phyloP scores from a whole-genome alignment of 441 rosid species.

The Breynia disticha region DNA sequence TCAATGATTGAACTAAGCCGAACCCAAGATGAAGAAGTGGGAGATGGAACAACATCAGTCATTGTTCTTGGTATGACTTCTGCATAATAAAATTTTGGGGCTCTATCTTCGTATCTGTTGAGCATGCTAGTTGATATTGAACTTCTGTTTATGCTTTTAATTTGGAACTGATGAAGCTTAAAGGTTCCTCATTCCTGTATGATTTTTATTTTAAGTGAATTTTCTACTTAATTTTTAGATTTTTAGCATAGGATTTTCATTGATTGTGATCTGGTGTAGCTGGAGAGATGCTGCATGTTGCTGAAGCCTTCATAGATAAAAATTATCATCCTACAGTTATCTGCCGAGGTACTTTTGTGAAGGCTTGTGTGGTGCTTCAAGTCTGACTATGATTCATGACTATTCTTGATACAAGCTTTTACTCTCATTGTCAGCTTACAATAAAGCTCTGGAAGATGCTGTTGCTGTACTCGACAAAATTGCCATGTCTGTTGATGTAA shows the following conservation, averaged over 20 bases:
- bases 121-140: not conserved
- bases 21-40: conserved; percentile 96
- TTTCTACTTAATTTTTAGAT: too few species aligned
- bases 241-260: too few species aligned
- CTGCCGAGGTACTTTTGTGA: conserved; percentile 49
- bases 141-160: too few species aligned
- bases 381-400: conserved; percentile 3
- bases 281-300: conserved; percentile 98
- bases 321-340: conserved; percentile 90
- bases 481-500: conserved; percentile 68
- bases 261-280: conserved; percentile 28
- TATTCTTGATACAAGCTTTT: conserved; percentile 4
- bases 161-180: too few species aligned
- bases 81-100: not conserved
- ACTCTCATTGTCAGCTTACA: conserved; percentile 56
- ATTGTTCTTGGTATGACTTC: conserved; percentile 68
- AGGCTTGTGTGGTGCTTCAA: not conserved
- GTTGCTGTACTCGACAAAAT: conserved; percentile 78
- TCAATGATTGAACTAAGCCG: conserved; percentile 95
- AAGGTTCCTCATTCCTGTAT: too few species aligned
- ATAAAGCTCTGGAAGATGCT: conserved; percentile 89
- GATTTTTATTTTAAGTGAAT: too few species aligned
- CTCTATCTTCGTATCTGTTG: not conserved
- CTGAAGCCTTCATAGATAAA: conserved; percentile 80
- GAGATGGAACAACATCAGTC: conserved; percentile 97